Evolutionary conservation across 2,329 filamentous ascomycete genomes (phyloP).

Genomic region (Periconia macrospinosa): DNA sequence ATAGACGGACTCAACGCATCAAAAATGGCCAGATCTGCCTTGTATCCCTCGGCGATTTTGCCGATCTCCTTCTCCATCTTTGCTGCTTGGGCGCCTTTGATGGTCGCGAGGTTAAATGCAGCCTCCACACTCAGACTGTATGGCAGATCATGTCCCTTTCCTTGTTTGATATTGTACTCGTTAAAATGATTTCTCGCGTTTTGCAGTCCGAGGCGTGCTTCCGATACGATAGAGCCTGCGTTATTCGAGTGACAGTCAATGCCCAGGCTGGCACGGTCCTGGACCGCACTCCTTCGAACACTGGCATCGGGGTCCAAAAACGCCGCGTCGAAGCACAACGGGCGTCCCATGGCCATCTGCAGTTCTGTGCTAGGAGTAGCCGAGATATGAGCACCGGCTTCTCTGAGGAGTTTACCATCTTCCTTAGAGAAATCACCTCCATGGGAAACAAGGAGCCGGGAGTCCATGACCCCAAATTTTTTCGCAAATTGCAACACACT

Average conservation of each 20-base stretch:
- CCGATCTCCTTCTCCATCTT: conserved; percentile 49
- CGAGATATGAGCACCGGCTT: conserved; percentile 43
- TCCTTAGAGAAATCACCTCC: conserved; percentile 33
- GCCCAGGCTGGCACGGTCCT: conserved; percentile 53
- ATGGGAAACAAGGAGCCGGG: conserved; percentile 49
- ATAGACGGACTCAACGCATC: conserved; percentile 46
- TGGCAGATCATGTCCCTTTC: conserved; percentile 49
- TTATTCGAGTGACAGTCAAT: conserved; percentile 60
- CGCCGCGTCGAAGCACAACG: conserved; percentile 40
- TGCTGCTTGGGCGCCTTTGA: conserved; percentile 50
- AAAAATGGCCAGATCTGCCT: conserved; percentile 55
- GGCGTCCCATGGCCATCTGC: conserved; percentile 49
- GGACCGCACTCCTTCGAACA: conserved; percentile 20
- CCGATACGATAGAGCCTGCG: conserved; percentile 47
- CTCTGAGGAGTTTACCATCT: conserved; percentile 41
- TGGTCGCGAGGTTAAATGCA: conserved; percentile 54
- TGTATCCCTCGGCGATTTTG: conserved; percentile 49
- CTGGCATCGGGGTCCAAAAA: conserved; percentile 15
- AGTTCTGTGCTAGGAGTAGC: conserved; percentile 55
- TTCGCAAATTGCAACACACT: conserved; percentile 27
- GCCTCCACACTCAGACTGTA: conserved; percentile 47
- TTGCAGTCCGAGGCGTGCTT: conserved; percentile 59
- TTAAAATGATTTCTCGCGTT: conserved; percentile 46
- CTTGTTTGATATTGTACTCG: conserved; percentile 45
- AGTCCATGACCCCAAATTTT: conserved; percentile 44